Evolutionary conservation across 2,329 filamentous ascomycete genomes (phyloP).

Genomic region (Fusarium kyushuense): DNA sequence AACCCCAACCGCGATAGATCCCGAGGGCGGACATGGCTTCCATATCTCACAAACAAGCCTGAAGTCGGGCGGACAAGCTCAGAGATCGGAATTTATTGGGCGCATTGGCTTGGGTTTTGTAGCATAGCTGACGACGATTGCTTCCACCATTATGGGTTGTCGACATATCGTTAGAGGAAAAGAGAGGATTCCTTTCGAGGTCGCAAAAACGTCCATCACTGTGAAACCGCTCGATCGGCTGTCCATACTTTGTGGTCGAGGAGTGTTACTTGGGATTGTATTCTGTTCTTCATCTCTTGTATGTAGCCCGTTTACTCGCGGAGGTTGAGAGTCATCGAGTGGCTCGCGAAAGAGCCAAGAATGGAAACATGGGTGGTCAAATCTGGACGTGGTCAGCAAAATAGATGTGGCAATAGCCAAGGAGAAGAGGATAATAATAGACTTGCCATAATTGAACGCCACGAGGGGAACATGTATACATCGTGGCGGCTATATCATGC

Average conservation of each 20-base stretch:
- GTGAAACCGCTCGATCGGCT: constrained; percentile 28
- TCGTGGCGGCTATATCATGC: constrained; percentile 18
- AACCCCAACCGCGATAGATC: constrained; percentile 36
- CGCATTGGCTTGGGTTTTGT: constrained; percentile 10
- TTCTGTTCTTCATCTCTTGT: constrained; percentile 3
- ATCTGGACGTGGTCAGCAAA: constrained; percentile 27
- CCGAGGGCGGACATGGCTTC: constrained; percentile 40
- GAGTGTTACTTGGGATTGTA: constrained; percentile 3
- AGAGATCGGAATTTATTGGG: constrained; percentile 10
- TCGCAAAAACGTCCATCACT: constrained; percentile 4
- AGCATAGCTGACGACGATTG: constrained; percentile 29
- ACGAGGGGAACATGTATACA: constrained; percentile 3
- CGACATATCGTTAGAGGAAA: constrained; percentile 16
- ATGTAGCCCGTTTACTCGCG: background rate
- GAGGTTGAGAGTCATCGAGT: background rate
- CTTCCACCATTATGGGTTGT: constrained; percentile 13
- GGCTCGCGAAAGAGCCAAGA: constrained; percentile 1
- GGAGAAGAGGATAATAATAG: constrained; percentile 20
- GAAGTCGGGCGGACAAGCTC: constrained; percentile 20
- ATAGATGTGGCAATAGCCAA: background rate
- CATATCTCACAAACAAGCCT: constrained; percentile 13
- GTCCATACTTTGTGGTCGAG: constrained; percentile 13
- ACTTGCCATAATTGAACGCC: constrained; percentile 22
- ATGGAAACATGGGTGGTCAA: constrained; percentile 11
- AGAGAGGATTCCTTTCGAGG: background rate